Conservation (phyloP, 805 yeast genomes). For the Spathaspora girioi region DNA sequence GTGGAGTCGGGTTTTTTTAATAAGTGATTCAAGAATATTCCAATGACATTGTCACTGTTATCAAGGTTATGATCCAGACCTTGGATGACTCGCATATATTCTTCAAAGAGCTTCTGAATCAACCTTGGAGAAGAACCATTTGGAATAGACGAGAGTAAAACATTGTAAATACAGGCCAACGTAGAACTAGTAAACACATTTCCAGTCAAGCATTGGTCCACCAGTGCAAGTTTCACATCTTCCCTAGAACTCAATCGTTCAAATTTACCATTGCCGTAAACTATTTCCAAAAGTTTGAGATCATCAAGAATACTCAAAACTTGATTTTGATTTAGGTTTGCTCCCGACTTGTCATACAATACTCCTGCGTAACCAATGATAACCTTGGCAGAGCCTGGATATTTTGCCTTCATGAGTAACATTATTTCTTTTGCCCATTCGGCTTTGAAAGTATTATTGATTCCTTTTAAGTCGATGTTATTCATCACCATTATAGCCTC, state of each 20-base stretch:
- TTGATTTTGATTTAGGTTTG: neutral
- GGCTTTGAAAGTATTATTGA: conserved; percentile 15
- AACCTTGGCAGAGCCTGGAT: conserved; percentile 28
- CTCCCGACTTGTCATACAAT: conserved; percentile 13
- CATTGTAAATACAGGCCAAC: conserved; percentile 23
- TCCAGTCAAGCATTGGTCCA: conserved; percentile 24
- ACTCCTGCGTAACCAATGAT: conserved; percentile 34
- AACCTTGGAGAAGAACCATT: conserved; percentile 8
- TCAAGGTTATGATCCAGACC: neutral
- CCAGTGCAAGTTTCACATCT: conserved; percentile 24
- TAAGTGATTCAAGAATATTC: conserved; percentile 19
- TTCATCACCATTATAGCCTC: conserved; percentile 35
- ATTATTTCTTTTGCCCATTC: conserved; percentile 28
- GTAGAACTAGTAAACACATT: conserved; percentile 16
- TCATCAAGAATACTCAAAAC: conserved; percentile 22
- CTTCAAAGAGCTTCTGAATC: conserved; percentile 17
- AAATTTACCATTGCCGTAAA: conserved; percentile 18
- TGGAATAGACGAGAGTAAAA: conserved; percentile 14
- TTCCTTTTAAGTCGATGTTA: conserved; percentile 20
- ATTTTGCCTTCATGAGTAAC: conserved; percentile 25
- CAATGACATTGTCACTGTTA: neutral
- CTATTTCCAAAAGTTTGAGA: conserved; percentile 21
- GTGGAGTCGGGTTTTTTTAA: conserved; percentile 12
- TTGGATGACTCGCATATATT: conserved; percentile 13
- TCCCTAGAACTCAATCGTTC: conserved; percentile 11